phyloP scores from a whole-genome alignment of 192 early-diverging fungal genomes.

The Hyaloraphidium curvatum region DNA sequence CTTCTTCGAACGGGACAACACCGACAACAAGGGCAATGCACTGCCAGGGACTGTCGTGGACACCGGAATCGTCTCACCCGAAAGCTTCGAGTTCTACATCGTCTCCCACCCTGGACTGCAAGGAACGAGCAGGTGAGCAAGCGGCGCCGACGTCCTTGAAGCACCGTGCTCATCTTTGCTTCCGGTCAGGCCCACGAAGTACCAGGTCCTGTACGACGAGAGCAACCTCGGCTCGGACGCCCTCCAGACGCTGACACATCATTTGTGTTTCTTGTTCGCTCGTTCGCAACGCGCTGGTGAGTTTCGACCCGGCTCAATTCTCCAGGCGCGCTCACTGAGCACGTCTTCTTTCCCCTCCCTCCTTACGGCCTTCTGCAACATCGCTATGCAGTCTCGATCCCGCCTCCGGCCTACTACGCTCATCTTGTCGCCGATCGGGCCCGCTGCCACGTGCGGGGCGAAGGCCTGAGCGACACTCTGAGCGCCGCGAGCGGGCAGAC shows the following conservation, averaged over 20 bases:
- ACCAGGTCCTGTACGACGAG: slow-evolving; percentile 80
- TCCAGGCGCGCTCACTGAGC: too few relatives aligned
- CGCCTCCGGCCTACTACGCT: slow-evolving; percentile 83
- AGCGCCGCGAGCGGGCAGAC: background rate
- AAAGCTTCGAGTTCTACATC: slow-evolving; percentile 49
- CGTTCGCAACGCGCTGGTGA: slow-evolving; percentile 69
- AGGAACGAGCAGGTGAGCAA: too few relatives aligned
- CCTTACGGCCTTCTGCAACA: too few relatives aligned
- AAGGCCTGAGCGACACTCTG: too few relatives aligned
- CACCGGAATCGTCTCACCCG: slow-evolving; percentile 26
- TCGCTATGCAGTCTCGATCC: slow-evolving; percentile 69
- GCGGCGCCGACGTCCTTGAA: too few relatives aligned
- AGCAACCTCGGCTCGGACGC: slow-evolving; percentile 54
- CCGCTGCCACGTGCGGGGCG: slow-evolving; percentile 9
- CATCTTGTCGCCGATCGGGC: slow-evolving; percentile 52
- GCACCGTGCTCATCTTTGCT: too few relatives aligned
- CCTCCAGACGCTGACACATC: slow-evolving; percentile 69
- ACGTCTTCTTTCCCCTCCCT: too few relatives aligned
- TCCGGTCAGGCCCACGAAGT: too few relatives aligned
- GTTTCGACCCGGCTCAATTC: too few relatives aligned
- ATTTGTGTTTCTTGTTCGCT: slow-evolving; percentile 73
- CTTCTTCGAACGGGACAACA: slow-evolving; percentile 34
- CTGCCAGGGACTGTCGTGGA: slow-evolving; percentile 36
- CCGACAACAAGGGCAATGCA: slow-evolving; percentile 28
- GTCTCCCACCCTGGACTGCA: slow-evolving; percentile 82